Conservation (phyloP, 2,329 filamentous ascomycete species). For the Magnaporthiopsis rhizophila region DNA sequence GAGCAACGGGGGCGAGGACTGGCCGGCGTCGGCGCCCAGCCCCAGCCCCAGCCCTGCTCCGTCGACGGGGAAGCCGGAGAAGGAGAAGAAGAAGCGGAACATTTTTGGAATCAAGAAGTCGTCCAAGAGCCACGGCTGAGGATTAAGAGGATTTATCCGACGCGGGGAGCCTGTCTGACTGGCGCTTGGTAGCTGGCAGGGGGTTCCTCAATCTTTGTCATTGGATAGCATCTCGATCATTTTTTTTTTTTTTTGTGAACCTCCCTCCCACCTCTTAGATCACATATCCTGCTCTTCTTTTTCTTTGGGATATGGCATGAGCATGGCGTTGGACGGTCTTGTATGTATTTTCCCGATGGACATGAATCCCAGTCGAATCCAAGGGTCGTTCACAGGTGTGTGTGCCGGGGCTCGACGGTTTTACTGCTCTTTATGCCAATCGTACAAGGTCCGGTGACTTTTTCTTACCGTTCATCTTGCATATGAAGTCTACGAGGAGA, state of each 20-base stretch:
- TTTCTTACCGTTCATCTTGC: background rate
- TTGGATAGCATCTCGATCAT: background rate
- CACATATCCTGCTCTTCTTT: background rate
- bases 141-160: background rate
- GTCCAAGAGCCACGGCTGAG: conserved; percentile 6
- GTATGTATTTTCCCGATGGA: background rate
- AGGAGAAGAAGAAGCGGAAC: conserved; percentile 28
- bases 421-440: background rate
- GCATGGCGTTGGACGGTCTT: background rate
- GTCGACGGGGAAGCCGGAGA: conserved; percentile 28
- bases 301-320: background rate
- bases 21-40: conserved; percentile 16
- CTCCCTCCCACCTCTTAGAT: background rate
- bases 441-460: background rate
- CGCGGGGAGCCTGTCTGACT: background rate
- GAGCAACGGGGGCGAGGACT: conserved; percentile 13
- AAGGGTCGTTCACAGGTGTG: background rate
- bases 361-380: background rate
- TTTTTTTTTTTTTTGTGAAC: background rate
- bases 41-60: conserved; percentile 6
- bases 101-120: conserved; percentile 26
- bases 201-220: background rate
- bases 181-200: background rate
- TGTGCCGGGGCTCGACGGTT: background rate
- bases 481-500: no score